Evolutionary conservation across 306 rosid species (phyloP).

Genomic region (Prunus persica): DNA sequence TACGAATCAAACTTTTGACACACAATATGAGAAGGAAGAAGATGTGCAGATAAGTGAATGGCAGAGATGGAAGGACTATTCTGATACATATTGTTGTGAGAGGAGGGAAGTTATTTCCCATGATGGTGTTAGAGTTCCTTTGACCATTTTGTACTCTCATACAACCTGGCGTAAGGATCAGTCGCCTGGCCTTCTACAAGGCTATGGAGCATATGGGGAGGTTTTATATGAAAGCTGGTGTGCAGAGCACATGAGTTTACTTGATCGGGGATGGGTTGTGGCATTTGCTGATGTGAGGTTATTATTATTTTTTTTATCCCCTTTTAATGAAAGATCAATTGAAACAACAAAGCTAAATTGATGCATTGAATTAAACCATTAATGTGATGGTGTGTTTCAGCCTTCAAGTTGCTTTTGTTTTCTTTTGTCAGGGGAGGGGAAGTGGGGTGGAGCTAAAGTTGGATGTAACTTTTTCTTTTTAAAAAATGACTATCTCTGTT

Average conservation of each 20-base stretch:
- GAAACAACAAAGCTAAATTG: not conserved
- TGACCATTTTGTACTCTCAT: conserved; percentile 74
- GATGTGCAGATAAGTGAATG: conserved; percentile 30
- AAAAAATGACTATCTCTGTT: not conserved
- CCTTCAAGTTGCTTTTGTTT: too few relatives aligned
- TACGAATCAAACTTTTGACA: conserved; percentile 24
- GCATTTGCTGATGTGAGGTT: conserved; percentile 96
- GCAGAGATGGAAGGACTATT: conserved; percentile 64
- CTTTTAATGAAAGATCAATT: not conserved
- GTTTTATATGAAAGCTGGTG: conserved; percentile 81
- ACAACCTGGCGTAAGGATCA: conserved; percentile 55
- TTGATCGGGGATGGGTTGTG: conserved; percentile 90
- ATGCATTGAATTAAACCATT: not conserved
- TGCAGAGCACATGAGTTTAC: conserved; percentile 73
- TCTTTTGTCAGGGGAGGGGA: too few relatives aligned
- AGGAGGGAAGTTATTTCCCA: conserved; percentile 69
- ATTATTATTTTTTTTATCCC: conserved; percentile 13
- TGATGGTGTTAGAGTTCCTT: conserved; percentile 65
- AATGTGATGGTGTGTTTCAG: too few relatives aligned
- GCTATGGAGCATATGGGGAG: conserved; percentile 97
- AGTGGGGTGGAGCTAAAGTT: too few relatives aligned
- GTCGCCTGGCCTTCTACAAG: conserved; percentile 77
- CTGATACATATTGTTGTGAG: conserved; percentile 56
- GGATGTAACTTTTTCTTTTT: too few relatives aligned
- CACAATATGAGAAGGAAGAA: conserved; percentile 23